phyloP scores from a whole-genome alignment of 192 early-diverging fungal species.

The Martensiomyces pterosporus region DNA sequence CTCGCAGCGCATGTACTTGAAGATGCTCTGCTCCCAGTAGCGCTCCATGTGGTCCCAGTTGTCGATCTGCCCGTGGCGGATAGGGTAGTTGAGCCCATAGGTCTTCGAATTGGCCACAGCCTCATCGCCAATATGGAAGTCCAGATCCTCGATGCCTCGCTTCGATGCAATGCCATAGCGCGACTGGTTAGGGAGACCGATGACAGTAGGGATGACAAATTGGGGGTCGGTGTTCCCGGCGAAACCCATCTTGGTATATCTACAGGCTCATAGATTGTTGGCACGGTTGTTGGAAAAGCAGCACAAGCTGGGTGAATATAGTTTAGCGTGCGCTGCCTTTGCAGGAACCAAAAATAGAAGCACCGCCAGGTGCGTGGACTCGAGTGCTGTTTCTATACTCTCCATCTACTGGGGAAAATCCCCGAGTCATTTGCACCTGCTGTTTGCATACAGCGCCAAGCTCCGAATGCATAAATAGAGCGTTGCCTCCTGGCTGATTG shows the following conservation, averaged over 20 bases:
- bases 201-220: conserved; percentile 94
- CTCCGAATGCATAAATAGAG: too few relatives aligned
- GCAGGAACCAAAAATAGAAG: too few relatives aligned
- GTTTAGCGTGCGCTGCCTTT: too few relatives aligned
- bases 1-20: conserved; percentile 97
- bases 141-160: conserved; percentile 95
- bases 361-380: too few relatives aligned
- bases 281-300: too few relatives aligned
- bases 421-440: too few relatives aligned
- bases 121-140: conserved; percentile 97
- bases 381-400: too few relatives aligned
- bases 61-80: conserved; percentile 96
- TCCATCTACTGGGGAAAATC: too few relatives aligned
- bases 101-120: conserved; percentile 86
- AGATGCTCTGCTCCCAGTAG: conserved; percentile 98
- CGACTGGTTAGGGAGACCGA: conserved; percentile 59
- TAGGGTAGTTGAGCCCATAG: conserved; percentile 85
- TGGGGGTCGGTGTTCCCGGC: conserved; percentile 95
- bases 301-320: too few relatives aligned
- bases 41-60: conserved; percentile 99
- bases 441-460: too few relatives aligned
- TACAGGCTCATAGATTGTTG: too few relatives aligned
- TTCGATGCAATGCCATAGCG: conserved; percentile 82
- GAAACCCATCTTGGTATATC: conserved; percentile 96
- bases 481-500: too few relatives aligned